These are phyloP conservation scores for Wickerhamiella dianesei DNA, from an alignment of 805 yeast genomes.

Conservation along the genomic window DNA sequence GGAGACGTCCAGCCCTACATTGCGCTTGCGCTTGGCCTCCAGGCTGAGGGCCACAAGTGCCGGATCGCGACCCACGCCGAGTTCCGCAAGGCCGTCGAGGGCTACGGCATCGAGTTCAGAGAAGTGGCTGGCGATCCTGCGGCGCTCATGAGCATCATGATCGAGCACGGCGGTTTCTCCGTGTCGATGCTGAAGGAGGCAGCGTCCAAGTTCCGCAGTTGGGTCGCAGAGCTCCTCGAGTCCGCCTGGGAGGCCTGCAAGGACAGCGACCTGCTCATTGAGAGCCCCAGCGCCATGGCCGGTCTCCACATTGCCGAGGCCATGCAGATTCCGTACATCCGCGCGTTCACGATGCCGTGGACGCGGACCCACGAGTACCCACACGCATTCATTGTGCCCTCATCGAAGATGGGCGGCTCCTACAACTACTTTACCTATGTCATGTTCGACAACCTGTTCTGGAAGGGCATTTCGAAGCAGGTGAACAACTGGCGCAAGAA, in stretches of 20 bases:
- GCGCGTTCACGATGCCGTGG: slow-evolving; percentile 99
- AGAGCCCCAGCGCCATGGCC: slow-evolving; percentile 93
- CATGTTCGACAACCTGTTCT: slow-evolving; percentile 79
- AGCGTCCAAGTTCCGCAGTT: slow-evolving; percentile 56
- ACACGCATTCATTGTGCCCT: slow-evolving; percentile 91
- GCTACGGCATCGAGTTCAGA: slow-evolving; percentile 53
- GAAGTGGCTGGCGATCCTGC: slow-evolving; percentile 88
- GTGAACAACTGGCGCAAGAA: slow-evolving; percentile 79
- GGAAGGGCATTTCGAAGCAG: slow-evolving; percentile 84
- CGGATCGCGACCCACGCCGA: slow-evolving; percentile 78
- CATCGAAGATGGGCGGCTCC: slow-evolving; percentile 82
- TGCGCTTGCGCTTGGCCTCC: slow-evolving; percentile 69
- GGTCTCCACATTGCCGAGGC: slow-evolving; percentile 95
- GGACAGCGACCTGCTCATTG: slow-evolving; percentile 68
- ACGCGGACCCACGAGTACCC: slow-evolving; percentile 91
- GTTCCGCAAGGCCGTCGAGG: slow-evolving; percentile 59
- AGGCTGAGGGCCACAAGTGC: slow-evolving; percentile 70
- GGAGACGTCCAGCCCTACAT: slow-evolving; percentile 97
- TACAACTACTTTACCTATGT: slow-evolving; percentile 88
- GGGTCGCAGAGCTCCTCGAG: slow-evolving; percentile 63
- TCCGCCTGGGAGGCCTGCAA: slow-evolving; percentile 84
- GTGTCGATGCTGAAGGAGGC: slow-evolving; percentile 78
- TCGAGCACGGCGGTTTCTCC: slow-evolving; percentile 75
- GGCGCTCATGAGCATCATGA: slow-evolving; percentile 84
- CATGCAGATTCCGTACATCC: slow-evolving; percentile 70